These are phyloP conservation scores for Allium cepa DNA, from an alignment of 106 monocot genomes.

Conservation along the genomic window DNA sequence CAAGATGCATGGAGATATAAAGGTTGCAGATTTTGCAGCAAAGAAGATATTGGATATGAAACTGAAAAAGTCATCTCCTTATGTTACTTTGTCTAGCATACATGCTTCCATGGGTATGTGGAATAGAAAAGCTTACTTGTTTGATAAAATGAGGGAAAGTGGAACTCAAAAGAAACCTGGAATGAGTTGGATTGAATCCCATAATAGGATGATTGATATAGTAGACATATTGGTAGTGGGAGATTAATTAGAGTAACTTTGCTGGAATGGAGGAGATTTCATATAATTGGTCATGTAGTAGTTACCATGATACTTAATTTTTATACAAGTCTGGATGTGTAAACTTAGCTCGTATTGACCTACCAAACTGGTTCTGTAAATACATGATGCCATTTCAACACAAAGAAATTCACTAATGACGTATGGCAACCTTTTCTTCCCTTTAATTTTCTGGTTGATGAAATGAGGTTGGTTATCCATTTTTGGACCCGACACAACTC, in stretches of 20 bases:
- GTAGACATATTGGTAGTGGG: conserved; percentile 14
- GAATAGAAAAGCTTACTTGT: conserved; percentile 19
- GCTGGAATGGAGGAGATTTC: background rate
- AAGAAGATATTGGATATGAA: conserved; percentile 45
- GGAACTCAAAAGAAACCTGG: conserved; percentile 35
- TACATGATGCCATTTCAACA: too few relatives aligned
- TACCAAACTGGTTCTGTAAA: too few relatives aligned
- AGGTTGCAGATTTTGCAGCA: conserved; percentile 29
- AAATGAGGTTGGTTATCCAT: too few relatives aligned
- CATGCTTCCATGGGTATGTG: conserved; percentile 40
- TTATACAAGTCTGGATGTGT: too few relatives aligned
- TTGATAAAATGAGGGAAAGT: conserved; percentile 15
- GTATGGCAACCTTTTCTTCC: too few relatives aligned
- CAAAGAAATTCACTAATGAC: too few relatives aligned
- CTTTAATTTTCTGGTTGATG: too few relatives aligned
- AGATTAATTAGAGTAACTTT: background rate
- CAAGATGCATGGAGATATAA: conserved; percentile 40
- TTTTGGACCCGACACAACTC: too few relatives aligned
- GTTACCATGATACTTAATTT: too few relatives aligned
- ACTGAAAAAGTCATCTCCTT: conserved; percentile 34
- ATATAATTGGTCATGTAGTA: too few relatives aligned
- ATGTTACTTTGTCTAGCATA: conserved; percentile 27
- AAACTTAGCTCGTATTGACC: too few relatives aligned
- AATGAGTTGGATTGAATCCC: conserved; percentile 42
- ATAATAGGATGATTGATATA: conserved; percentile 8